phyloP scores from a whole-genome alignment of 2,329 filamentous ascomycete species.

The Aplosporella prunicola region DNA sequence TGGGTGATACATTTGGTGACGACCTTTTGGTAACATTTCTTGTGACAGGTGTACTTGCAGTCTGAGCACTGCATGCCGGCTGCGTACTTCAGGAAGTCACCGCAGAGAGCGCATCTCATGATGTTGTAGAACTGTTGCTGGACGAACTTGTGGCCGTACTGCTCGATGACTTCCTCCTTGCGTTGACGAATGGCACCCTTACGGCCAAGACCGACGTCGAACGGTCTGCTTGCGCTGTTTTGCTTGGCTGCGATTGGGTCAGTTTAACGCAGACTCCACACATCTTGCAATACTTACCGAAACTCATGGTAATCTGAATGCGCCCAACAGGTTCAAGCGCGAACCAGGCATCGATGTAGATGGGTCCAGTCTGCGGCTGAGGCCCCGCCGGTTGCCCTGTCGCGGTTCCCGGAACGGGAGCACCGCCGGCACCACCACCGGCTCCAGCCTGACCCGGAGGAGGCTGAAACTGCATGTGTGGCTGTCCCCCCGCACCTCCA shows the following conservation, averaged over 20 bases:
- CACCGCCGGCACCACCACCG: slow-evolving; percentile 23
- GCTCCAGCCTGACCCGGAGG: slow-evolving; percentile 33
- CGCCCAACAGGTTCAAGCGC: slow-evolving; percentile 88
- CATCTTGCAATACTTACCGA: slow-evolving; percentile 41
- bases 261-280: neutral
- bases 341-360: slow-evolving; percentile 86
- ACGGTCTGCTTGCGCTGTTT: slow-evolving; percentile 68
- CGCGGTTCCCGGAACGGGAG: slow-evolving; percentile 26
- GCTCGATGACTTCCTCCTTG: slow-evolving; percentile 97
- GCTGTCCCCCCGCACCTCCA: slow-evolving; percentile 38
- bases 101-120: slow-evolving; percentile 96
- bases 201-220: slow-evolving; percentile 83
- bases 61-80: slow-evolving; percentile 98
- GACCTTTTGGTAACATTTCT: slow-evolving; percentile 91
- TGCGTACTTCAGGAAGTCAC: slow-evolving; percentile 96
- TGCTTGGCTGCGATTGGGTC: slow-evolving; percentile 55
- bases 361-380: slow-evolving; percentile 43
- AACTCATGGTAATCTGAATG: slow-evolving; percentile 84
- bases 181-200: slow-evolving; percentile 95
- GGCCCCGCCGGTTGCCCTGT: slow-evolving; percentile 29
- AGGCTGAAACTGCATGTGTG: slow-evolving; percentile 46
- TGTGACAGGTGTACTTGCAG: slow-evolving; percentile 99
- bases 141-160: slow-evolving; percentile 98
- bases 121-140: slow-evolving; percentile 99
- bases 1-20: slow-evolving; percentile 99